phyloP scores from a whole-genome alignment of 2,329 filamentous ascomycete species.

The Colletotrichum sidae region DNA sequence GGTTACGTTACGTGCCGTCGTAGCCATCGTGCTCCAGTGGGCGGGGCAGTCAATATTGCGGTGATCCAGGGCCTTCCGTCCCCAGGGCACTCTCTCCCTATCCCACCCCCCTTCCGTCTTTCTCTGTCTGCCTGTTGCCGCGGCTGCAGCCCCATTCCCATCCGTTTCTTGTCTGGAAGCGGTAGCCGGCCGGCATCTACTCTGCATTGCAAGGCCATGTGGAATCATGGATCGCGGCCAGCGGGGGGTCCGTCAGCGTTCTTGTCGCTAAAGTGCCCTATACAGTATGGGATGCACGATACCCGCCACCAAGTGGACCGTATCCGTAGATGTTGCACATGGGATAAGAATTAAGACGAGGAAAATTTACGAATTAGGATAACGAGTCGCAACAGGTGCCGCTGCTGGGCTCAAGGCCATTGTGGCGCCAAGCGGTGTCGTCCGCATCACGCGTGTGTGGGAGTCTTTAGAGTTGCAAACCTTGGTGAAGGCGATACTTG shows the following conservation, averaged over 20 bases:
- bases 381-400: conserved; percentile 23
- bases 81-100: too few species aligned
- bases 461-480: conserved; percentile 11
- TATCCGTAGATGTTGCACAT: conserved; percentile 21
- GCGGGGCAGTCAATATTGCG: conserved; percentile 14
- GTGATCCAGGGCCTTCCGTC: too few species aligned
- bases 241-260: conserved; percentile 8
- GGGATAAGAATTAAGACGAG: background rate
- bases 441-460: too few species aligned
- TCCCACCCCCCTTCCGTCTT: too few species aligned
- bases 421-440: background rate
- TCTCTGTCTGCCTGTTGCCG: too few species aligned
- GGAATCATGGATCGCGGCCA: conserved; percentile 24
- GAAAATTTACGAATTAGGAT: conserved; percentile 4
- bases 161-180: background rate
- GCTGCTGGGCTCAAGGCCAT: conserved; percentile 16
- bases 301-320: conserved; percentile 32
- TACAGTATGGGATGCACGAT: conserved; percentile 33
- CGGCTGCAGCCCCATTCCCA: background rate
- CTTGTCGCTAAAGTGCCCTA: background rate
- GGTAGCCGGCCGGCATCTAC: conserved; percentile 31
- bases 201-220: conserved; percentile 19
- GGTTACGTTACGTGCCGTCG: conserved; percentile 1
- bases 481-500: conserved; percentile 12
- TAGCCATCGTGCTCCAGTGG: conserved; percentile 8